Evolutionary conservation across 805 yeast species (phyloP).

Genomic region (Komagataella pastoris): DNA sequence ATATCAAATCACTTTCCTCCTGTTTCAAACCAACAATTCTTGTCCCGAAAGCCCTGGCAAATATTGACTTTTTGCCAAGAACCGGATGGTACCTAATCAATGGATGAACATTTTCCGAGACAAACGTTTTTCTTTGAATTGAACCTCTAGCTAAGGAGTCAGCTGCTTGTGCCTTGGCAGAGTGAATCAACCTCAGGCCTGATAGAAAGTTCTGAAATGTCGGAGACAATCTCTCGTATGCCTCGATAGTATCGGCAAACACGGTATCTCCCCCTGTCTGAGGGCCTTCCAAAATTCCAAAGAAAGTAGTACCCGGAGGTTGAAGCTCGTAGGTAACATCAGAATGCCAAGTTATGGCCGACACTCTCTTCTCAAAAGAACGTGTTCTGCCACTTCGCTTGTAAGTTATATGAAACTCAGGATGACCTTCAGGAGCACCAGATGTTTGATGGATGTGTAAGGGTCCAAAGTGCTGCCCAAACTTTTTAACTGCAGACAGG

Average conservation of each 20-base stretch:
- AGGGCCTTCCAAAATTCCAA: slow-evolving; percentile 30
- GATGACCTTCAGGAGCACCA: slow-evolving; percentile 30
- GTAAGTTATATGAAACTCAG: slow-evolving; percentile 28
- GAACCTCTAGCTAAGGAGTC: slow-evolving; percentile 45
- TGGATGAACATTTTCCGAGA: slow-evolving; percentile 48
- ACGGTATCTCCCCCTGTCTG: slow-evolving; percentile 51
- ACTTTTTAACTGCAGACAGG: slow-evolving; percentile 27
- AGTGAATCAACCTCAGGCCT: slow-evolving; percentile 55
- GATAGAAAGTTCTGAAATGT: slow-evolving; percentile 42
- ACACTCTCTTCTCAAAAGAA: slow-evolving; percentile 15
- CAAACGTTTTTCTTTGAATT: slow-evolving; percentile 50
- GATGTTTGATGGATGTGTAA: slow-evolving; percentile 35
- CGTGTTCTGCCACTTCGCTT: slow-evolving; percentile 18
- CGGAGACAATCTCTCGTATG: slow-evolving; percentile 60
- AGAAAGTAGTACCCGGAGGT: slow-evolving; percentile 42
- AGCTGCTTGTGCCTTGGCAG: slow-evolving; percentile 58
- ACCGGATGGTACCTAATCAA: slow-evolving; percentile 65
- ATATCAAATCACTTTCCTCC: slow-evolving; percentile 53
- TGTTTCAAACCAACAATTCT: slow-evolving; percentile 59
- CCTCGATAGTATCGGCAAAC: slow-evolving; percentile 60
- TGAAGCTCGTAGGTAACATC: slow-evolving; percentile 55
- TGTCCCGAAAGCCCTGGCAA: slow-evolving; percentile 45
- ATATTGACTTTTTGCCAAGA: slow-evolving; percentile 45
- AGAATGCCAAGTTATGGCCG: slow-evolving; percentile 30
- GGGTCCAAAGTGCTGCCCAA: slow-evolving; percentile 29